Conservation (phyloP, 495 filamentous ascomycete genomes). For the Trichoderma gamsii region DNA sequence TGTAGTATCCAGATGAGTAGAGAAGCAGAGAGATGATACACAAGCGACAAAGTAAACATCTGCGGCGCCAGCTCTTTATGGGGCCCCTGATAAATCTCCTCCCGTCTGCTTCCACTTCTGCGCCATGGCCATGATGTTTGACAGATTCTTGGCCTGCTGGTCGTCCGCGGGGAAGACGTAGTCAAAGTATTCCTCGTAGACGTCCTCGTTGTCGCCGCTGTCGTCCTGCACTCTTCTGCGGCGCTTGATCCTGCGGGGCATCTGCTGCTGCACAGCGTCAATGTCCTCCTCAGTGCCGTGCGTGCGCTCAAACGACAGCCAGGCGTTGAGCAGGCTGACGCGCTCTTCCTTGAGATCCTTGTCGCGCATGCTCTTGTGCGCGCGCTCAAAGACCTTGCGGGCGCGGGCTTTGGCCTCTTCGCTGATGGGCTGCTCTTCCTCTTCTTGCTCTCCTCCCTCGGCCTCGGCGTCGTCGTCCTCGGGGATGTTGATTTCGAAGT, state of each 20-base stretch:
- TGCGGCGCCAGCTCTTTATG: slow-evolving; percentile 6
- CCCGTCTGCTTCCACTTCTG: slow-evolving; percentile 68
- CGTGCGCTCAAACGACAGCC: slow-evolving; percentile 82
- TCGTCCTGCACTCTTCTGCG: slow-evolving; percentile 90
- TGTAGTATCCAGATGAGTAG: too few relatives aligned
- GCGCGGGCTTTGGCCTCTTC: slow-evolving; percentile 78
- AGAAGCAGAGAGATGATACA: too few relatives aligned
- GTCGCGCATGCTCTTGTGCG: slow-evolving; percentile 83
- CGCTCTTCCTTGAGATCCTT: slow-evolving; percentile 91
- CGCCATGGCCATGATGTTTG: slow-evolving; percentile 76
- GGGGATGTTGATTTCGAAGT: slow-evolving; percentile 88
- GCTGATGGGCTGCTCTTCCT: slow-evolving; percentile 62
- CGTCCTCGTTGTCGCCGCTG: slow-evolving; percentile 28
- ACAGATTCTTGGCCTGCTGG: slow-evolving; percentile 74
- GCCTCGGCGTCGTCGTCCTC: slow-evolving; percentile 51
- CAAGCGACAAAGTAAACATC: neutral
- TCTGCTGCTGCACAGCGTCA: slow-evolving; percentile 81
- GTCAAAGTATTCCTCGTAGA: slow-evolving; percentile 94
- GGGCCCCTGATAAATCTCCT: slow-evolving; percentile 10
- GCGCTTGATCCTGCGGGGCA: slow-evolving; percentile 92
- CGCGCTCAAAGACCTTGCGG: slow-evolving; percentile 77
- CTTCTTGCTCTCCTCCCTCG: slow-evolving; percentile 37
- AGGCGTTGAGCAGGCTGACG: slow-evolving; percentile 81
- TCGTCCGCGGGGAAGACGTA: slow-evolving; percentile 97
- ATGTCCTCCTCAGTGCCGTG: slow-evolving; percentile 73